Conservation (phyloP, 768 basidiomycete genomes). For the Xerocomellus intermedius region DNA sequence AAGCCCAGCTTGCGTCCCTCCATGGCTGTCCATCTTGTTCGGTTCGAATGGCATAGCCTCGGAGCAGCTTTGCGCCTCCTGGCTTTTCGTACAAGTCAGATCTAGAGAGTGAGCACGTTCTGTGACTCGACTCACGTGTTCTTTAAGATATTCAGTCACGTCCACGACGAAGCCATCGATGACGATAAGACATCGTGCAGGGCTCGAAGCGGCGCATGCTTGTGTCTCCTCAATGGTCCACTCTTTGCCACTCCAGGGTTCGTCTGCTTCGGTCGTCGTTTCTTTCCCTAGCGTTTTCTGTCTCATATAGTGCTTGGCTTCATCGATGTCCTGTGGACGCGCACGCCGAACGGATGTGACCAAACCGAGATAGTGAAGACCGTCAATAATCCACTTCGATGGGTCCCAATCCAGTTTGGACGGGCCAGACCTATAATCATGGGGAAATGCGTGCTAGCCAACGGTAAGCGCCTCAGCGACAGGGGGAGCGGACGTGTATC, state of each 20-base stretch:
- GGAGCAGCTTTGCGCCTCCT: slow-evolving; percentile 3
- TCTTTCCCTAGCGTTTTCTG: slow-evolving; percentile 1
- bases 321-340: slow-evolving; percentile 6
- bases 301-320: slow-evolving; percentile 6
- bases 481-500: neutral
- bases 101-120: neutral
- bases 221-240: slow-evolving; percentile 5
- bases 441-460: slow-evolving; percentile 12
- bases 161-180: slow-evolving; percentile 10
- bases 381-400: slow-evolving; percentile 13
- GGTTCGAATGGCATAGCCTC: neutral
- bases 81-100: slow-evolving; percentile 6
- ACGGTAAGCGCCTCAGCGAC: slow-evolving; percentile 1
- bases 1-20: slow-evolving; percentile 14
- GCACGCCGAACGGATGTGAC: slow-evolving; percentile 8
- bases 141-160: slow-evolving; percentile 2
- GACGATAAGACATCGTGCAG: slow-evolving; percentile 1
- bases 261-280: neutral
- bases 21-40: neutral
- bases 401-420: slow-evolving; percentile 13
- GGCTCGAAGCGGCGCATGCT: neutral
- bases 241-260: slow-evolving; percentile 1
- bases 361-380: slow-evolving; percentile 3
- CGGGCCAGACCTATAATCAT: slow-evolving; percentile 13
- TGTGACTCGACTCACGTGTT: slow-evolving; percentile 5